These are phyloP conservation scores for Ogataea philodendri DNA, from an alignment of 805 yeast species.

Conservation along the genomic window DNA sequence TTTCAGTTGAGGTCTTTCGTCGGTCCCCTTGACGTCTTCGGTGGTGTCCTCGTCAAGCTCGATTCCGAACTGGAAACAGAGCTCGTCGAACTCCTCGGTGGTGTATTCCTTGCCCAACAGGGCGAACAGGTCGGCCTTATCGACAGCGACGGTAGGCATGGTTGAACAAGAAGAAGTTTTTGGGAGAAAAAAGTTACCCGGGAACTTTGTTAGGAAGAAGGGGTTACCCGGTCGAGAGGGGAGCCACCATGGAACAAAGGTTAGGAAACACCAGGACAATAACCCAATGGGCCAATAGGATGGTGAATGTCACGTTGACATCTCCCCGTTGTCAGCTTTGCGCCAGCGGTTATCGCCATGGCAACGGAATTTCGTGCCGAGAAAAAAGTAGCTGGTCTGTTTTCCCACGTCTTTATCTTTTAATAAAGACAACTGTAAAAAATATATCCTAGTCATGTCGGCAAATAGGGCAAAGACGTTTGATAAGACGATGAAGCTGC, in stretches of 20 bases:
- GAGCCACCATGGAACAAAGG: too few relatives aligned
- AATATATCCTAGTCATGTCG: slow-evolving; percentile 39
- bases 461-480: slow-evolving; percentile 66
- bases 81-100: slow-evolving; percentile 91
- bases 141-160: slow-evolving; percentile 98
- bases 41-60: slow-evolving; percentile 98
- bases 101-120: slow-evolving; percentile 68
- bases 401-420: slow-evolving; percentile 3
- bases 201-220: slow-evolving; percentile 7
- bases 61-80: slow-evolving; percentile 96
- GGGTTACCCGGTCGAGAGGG: slow-evolving; percentile 12
- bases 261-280: too few relatives aligned
- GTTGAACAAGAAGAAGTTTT: slow-evolving; percentile 15
- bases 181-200: slow-evolving; percentile 12
- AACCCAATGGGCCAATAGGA: too few relatives aligned
- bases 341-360: too few relatives aligned
- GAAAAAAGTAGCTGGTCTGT: too few relatives aligned
- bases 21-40: slow-evolving; percentile 62
- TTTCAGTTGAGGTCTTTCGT: slow-evolving; percentile 93
- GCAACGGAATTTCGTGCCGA: too few relatives aligned
- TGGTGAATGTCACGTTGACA: too few relatives aligned
- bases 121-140: slow-evolving; percentile 86
- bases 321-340: too few relatives aligned
- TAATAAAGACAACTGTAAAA: slow-evolving; percentile 14
- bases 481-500: slow-evolving; percentile 87